These are phyloP conservation scores for Peribolospora baueri DNA, from an alignment of 768 basidiomycete species.

Conservation along the genomic window DNA sequence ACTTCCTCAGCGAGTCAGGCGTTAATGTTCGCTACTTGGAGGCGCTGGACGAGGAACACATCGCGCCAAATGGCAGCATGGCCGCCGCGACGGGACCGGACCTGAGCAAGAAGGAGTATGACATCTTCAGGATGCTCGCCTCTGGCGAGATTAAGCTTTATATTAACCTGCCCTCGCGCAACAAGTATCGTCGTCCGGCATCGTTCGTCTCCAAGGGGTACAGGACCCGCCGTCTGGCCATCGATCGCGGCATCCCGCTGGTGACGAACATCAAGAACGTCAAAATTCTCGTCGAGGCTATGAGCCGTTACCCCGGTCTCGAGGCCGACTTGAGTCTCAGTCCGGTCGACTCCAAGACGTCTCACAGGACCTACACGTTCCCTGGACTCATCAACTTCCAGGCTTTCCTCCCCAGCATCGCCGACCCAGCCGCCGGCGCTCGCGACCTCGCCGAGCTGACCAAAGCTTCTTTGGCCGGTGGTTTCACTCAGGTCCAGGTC, in stretches of 20 bases:
- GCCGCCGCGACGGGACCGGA: no score
- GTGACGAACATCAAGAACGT: conserved; percentile 98
- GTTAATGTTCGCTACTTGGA: conserved; percentile 42
- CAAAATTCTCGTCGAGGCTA: conserved; percentile 78
- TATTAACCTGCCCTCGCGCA: conserved; percentile 96
- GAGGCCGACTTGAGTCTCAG: conserved; percentile 70
- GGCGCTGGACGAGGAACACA: neutral
- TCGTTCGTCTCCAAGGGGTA: conserved; percentile 95
- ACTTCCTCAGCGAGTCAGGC: conserved; percentile 90
- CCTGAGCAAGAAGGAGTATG: no score
- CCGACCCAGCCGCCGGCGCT: conserved; percentile 23
- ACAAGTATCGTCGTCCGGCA: conserved; percentile 86
- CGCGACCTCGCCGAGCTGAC: conserved; percentile 43
- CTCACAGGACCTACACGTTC: conserved; percentile 67
- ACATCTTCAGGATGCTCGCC: conserved; percentile 3
- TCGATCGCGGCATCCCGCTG: conserved; percentile 89
- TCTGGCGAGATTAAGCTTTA: conserved; percentile 98
- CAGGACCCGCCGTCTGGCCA: conserved; percentile 88
- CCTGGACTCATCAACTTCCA: conserved; percentile 76
- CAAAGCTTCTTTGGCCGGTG: conserved; percentile 60
- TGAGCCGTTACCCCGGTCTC: conserved; percentile 33
- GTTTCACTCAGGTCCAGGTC: conserved; percentile 66
- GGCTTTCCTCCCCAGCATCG: conserved; percentile 56
- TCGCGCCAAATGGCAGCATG: no score
- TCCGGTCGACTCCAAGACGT: conserved; percentile 75